Evolutionary conservation across 2,329 filamentous ascomycete species (phyloP).

Genomic region (Hypoxylon sp.): DNA sequence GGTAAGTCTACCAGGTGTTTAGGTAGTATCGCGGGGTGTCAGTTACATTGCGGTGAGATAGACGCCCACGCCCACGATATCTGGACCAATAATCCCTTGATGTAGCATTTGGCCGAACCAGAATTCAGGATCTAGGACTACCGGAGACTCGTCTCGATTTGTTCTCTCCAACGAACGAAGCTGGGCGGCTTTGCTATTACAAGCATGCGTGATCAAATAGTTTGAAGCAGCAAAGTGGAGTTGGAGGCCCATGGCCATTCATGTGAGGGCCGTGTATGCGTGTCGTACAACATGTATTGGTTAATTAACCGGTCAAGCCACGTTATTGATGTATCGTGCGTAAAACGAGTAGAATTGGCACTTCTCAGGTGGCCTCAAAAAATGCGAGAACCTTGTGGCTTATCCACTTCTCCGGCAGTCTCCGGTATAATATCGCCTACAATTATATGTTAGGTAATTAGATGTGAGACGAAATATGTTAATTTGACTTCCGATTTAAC

Average conservation of each 20-base stretch:
- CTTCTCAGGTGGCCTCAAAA: too few species aligned
- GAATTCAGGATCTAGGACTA: slow-evolving; percentile 13
- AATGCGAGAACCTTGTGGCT: slow-evolving; percentile 1
- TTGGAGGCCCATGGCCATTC: slow-evolving; percentile 13
- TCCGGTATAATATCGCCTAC: too few species aligned
- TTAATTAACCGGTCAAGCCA: slow-evolving; percentile 31
- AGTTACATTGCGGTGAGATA: slow-evolving; percentile 18
- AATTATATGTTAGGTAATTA: background rate
- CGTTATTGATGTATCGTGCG: slow-evolving; percentile 1
- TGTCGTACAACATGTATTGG: slow-evolving; percentile 25
- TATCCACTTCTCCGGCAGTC: background rate
- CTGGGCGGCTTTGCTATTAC: too few species aligned
- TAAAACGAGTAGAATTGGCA: background rate
- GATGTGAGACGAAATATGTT: too few species aligned
- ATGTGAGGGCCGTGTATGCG: slow-evolving; percentile 17
- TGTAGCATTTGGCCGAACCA: slow-evolving; percentile 24
- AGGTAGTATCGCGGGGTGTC: slow-evolving; percentile 21
- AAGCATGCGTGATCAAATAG: too few species aligned
- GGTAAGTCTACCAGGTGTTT: slow-evolving; percentile 29
- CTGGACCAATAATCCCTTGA: slow-evolving; percentile 10
- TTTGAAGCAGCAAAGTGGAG: slow-evolving; percentile 23
- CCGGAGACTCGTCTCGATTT: slow-evolving; percentile 4
- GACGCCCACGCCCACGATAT: slow-evolving; percentile 8
- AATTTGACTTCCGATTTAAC: too few species aligned
- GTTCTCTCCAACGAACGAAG: slow-evolving; percentile 16